These are phyloP conservation scores for Fusarium brevicatenulatum DNA, from an alignment of 2,329 filamentous ascomycete genomes.

Conservation along the genomic window DNA sequence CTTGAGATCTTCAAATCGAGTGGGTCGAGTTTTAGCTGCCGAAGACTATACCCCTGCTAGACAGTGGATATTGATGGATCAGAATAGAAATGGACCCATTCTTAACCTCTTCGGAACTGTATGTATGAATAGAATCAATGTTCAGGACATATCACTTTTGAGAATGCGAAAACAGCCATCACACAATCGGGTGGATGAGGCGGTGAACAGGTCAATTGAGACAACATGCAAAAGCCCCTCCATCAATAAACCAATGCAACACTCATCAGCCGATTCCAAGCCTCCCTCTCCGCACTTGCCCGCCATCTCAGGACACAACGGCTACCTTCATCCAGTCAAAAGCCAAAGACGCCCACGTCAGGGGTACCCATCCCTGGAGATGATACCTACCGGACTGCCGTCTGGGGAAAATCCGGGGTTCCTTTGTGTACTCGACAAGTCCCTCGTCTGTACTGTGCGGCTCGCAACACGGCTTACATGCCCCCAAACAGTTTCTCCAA, in stretches of 20 bases:
- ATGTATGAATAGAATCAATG: neutral
- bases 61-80: slow-evolving; percentile 22
- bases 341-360: slow-evolving; percentile 11
- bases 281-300: slow-evolving; percentile 23
- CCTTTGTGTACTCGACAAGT: slow-evolving; percentile 23
- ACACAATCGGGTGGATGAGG: neutral
- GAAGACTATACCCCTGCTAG: slow-evolving; percentile 28
- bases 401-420: slow-evolving; percentile 36
- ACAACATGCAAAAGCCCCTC: slow-evolving; percentile 3
- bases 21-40: slow-evolving; percentile 22
- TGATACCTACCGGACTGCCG: slow-evolving; percentile 4
- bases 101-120: slow-evolving; percentile 2
- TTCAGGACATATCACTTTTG: neutral
- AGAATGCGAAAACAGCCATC: neutral
- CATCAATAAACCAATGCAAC: slow-evolving; percentile 16
- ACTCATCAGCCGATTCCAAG: slow-evolving; percentile 32
- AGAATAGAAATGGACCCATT: slow-evolving; percentile 19
- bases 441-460: slow-evolving; percentile 15
- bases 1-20: slow-evolving; percentile 17
- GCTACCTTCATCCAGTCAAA: slow-evolving; percentile 18
- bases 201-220: slow-evolving; percentile 2
- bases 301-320: slow-evolving; percentile 16
- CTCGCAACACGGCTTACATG: neutral
- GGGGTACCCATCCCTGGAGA: slow-evolving; percentile 19
- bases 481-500: slow-evolving; percentile 12